Evolutionary conservation across 352 stramenopile genomes (phyloP), one percentile per base, ranked within the genome.

Genomic region (Pythium insidiosum): DNA sequence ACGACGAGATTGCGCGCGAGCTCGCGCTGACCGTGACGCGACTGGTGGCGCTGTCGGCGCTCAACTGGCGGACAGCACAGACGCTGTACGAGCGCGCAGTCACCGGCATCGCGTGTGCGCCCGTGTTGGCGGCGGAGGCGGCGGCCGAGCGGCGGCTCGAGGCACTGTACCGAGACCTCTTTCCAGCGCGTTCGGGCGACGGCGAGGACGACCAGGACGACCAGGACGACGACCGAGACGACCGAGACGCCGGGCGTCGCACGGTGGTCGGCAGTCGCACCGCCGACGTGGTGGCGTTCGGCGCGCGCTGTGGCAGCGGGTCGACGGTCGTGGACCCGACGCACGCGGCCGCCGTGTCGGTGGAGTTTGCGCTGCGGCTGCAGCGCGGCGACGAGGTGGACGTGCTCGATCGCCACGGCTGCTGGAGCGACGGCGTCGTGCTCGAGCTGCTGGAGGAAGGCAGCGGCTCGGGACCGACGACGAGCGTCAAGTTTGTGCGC

Each of bases 371-470:
- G 15, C 46, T 87, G 45, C 61, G 38, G 48, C 82, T 38, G 47
- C 61, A 50, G 40, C 68, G 5, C 2, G 82, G 79, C 4, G 77
- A 92, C 38, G 64, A 75, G 31, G 68, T 88, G 22, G 82, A 94
- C 47, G 77, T 86, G 33, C 53, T 94, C 15, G 82, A 94, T 55
- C 59, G 64, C 26, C 84, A 82, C 21, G 75, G 73, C 4, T 84
- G 73, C 40, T 94, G 82, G 82, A 86, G 84, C 36, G 68, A 85
- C n/a, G 82, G 74, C 9, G 64, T 87, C 46, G 73, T 94, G 3
- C 33, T 85, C 9, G 71, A 91, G 19, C 47, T 72, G 10, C 77
- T 72, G 43, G 47, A 50, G 12, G 69, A 90, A 53, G 50, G 46
- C 6, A 60, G 29, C 4, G n/a, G n/a, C n/a, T n/a, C n/a, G n/a